Conservation (phyloP, 139 green algal species). For the Chlorella sorokiniana region DNA sequence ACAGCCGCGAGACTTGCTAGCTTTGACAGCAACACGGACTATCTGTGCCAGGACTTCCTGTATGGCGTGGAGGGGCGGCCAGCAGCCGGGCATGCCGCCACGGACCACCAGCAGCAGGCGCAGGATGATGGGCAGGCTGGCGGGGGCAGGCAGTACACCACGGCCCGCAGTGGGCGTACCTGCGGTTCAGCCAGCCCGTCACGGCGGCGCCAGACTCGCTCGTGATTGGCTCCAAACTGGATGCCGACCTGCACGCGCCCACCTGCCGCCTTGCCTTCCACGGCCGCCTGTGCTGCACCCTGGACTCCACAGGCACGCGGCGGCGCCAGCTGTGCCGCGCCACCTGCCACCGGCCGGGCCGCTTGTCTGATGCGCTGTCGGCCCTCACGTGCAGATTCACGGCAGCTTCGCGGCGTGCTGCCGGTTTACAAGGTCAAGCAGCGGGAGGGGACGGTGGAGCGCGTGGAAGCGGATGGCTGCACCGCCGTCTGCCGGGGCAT, state of each 20-base stretch:
- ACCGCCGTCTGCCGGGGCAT: constrained; percentile 83
- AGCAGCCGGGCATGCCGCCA: neutral
- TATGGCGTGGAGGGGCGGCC: constrained; percentile 78
- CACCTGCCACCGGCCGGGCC: neutral
- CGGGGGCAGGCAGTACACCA: constrained; percentile 37
- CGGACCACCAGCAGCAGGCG: constrained; percentile 6
- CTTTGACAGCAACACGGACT: constrained; percentile 73
- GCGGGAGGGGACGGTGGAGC: constrained; percentile 74
- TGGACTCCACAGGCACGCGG: constrained; percentile 40
- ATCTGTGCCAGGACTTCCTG: constrained; percentile 77
- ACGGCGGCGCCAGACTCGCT: constrained; percentile 74
- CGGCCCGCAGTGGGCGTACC: constrained; percentile 82
- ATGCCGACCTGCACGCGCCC: constrained; percentile 70
- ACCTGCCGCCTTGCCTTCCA: constrained; percentile 91
- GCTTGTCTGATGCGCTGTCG: neutral
- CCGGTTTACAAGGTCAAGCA: constrained; percentile 86
- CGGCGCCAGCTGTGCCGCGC: neutral
- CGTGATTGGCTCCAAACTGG: constrained; percentile 89
- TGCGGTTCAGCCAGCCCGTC: constrained; percentile 84
- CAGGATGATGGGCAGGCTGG: neutral
- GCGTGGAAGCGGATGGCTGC: constrained; percentile 65
- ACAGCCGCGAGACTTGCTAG: too few species aligned
- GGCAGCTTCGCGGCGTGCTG: constrained; percentile 56
- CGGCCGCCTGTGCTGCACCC: constrained; percentile 64
- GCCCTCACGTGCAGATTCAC: neutral